phyloP scores from a whole-genome alignment of 371 early-diverging fungal genomes.

The Dichotomocladium elegans region DNA sequence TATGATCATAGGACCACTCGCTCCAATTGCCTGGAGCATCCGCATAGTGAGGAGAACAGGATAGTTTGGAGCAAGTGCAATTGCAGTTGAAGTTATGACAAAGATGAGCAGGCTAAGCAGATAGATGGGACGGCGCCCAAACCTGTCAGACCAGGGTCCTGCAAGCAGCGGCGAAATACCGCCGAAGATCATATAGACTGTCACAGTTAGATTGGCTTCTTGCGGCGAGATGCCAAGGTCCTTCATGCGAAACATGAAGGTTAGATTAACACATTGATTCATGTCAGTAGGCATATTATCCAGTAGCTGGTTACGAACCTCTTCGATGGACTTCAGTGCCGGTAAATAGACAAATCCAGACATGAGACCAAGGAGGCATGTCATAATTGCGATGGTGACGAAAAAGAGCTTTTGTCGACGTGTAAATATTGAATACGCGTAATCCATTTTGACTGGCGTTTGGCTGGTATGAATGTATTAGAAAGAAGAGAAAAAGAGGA shows the following conservation, averaged over 20 bases:
- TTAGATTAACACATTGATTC: neutral
- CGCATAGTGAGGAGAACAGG: constrained; percentile 50
- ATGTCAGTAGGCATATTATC: neutral
- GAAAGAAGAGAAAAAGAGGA: too few species aligned
- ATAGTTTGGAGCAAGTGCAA: constrained; percentile 43
- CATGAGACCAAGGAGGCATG: constrained; percentile 12
- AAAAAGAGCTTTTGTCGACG: neutral
- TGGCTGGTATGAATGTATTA: too few species aligned
- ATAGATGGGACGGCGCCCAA: constrained; percentile 57
- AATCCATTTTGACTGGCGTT: too few species aligned
- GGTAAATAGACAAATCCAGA: constrained; percentile 19
- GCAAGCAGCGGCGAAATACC: constrained; percentile 32
- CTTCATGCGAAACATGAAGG: neutral
- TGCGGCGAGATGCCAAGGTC: constrained; percentile 10
- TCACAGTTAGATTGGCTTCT: constrained; percentile 16
- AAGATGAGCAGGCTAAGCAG: constrained; percentile 46
- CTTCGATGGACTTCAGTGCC: constrained; percentile 7
- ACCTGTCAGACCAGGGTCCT: constrained; percentile 53
- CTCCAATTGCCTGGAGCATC: constrained; percentile 53
- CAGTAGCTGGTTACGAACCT: neutral
- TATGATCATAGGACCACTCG: constrained; percentile 39
- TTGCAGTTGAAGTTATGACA: constrained; percentile 48
- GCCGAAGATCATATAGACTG: constrained; percentile 19
- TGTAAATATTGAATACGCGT: too few species aligned
- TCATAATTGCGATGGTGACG: neutral